Evolutionary conservation across 164 flowering plant species (phyloP).

Genomic region (Buxus sempervirens): DNA sequence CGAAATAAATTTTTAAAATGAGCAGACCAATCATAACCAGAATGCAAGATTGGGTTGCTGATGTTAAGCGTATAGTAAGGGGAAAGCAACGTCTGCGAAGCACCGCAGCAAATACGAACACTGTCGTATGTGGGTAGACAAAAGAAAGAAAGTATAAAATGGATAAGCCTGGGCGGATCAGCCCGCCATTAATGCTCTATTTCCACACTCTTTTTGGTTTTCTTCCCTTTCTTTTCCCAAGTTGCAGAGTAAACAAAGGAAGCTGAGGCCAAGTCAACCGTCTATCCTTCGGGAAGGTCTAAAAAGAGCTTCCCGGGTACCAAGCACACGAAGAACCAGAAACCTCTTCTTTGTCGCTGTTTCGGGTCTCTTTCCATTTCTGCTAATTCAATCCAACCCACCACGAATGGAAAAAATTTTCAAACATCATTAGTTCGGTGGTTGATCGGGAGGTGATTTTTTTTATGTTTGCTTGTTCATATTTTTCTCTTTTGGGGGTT

Average conservation of each 20-base stretch:
- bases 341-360: background rate
- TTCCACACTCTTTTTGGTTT: background rate
- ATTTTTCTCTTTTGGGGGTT: background rate
- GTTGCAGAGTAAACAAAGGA: background rate
- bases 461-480: background rate
- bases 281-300: background rate
- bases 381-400: background rate
- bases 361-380: background rate
- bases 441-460: background rate
- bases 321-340: background rate
- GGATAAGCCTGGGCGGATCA: constrained; percentile 11
- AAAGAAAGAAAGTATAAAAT: background rate
- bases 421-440: background rate
- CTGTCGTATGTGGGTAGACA: background rate
- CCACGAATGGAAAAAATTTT: background rate
- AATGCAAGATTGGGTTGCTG: too few species aligned
- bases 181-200: constrained; percentile 14
- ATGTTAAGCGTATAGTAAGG: too few species aligned
- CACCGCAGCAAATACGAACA: too few species aligned
- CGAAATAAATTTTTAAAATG: too few species aligned
- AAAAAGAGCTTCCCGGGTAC: background rate
- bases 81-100: background rate
- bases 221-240: background rate
- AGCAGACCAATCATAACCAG: too few species aligned
- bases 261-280: background rate